Conservation (phyloP, 495 filamentous ascomycete genomes). For the Hyaloscypha bicolor region DNA sequence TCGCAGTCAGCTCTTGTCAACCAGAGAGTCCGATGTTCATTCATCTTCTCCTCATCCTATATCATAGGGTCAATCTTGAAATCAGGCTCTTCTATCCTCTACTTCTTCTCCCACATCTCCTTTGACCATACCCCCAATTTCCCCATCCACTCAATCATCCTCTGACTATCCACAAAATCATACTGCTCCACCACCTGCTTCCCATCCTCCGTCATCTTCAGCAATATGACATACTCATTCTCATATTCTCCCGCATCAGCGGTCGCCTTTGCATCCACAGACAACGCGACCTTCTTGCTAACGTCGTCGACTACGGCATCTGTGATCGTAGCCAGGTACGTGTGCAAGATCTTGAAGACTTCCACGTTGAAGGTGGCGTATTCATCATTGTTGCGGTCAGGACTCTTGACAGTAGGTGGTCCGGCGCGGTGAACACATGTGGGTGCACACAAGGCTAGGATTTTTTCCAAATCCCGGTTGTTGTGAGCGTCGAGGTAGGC, state of each 20-base stretch:
- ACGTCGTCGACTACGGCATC: constrained; percentile 31
- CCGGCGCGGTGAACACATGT: constrained; percentile 22
- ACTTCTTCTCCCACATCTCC: constrained; percentile 12
- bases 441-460: constrained; percentile 28
- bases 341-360: constrained; percentile 20
- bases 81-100: too few relatives aligned
- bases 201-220: constrained; percentile 38
- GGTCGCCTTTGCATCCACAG: constrained; percentile 32
- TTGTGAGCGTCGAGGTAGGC: constrained; percentile 31
- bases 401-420: constrained; percentile 22
- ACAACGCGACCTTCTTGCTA: constrained; percentile 31
- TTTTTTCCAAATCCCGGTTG: constrained; percentile 28
- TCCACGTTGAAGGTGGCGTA: constrained; percentile 23
- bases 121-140: background rate
- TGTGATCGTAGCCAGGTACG: constrained; percentile 20
- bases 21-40: too few relatives aligned
- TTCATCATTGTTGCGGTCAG: constrained; percentile 30
- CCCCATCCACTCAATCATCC: constrained; percentile 24
- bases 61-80: too few relatives aligned
- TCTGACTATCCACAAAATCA: constrained; percentile 39
- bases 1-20: too few relatives aligned
- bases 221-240: constrained; percentile 38
- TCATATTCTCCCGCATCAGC: constrained; percentile 34
- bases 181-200: constrained; percentile 30
- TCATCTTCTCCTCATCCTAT: too few relatives aligned